A percentile compares a stretch with the other conserved stretches of the same genome.
These are phyloP conservation scores for Blepharisma undulans DNA, from an alignment of 169 alveolate species.

Conservation along the genomic window DNA sequence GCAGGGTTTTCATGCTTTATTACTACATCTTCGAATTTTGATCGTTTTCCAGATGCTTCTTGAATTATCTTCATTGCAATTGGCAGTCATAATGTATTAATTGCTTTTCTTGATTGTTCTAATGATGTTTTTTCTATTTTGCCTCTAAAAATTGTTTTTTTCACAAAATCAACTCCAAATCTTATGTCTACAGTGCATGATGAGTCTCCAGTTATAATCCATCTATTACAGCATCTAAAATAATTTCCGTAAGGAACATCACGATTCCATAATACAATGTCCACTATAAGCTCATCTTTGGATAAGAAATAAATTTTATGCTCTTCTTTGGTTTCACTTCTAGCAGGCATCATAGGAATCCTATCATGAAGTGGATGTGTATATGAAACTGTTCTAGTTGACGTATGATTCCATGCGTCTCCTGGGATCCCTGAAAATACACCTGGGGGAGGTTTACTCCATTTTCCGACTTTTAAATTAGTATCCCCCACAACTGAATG, in stretches of 20 bases:
- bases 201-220: background rate
- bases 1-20: background rate
- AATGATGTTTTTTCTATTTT: constrained; percentile 14
- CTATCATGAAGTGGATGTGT: constrained; percentile 6
- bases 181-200: background rate
- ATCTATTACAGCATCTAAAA: background rate
- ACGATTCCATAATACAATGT: background rate
- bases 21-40: background rate
- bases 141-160: background rate
- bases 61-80: background rate
- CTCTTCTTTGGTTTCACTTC: background rate
- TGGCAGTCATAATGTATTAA: background rate
- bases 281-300: constrained; percentile 12
- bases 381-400: background rate
- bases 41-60: background rate
- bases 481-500: background rate
- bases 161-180: constrained; percentile 13
- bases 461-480: background rate
- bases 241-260: constrained; percentile 17
- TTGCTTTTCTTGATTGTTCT: background rate
- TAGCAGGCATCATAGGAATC: constrained; percentile 25
- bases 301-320: constrained; percentile 3
- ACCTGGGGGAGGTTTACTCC: background rate
- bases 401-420: background rate
- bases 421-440: background rate